Evolutionary conservation across 2,329 filamentous ascomycete species (phyloP), one percentile per base, ranked within the genome.

Genomic region (Talaromyces sp.): DNA sequence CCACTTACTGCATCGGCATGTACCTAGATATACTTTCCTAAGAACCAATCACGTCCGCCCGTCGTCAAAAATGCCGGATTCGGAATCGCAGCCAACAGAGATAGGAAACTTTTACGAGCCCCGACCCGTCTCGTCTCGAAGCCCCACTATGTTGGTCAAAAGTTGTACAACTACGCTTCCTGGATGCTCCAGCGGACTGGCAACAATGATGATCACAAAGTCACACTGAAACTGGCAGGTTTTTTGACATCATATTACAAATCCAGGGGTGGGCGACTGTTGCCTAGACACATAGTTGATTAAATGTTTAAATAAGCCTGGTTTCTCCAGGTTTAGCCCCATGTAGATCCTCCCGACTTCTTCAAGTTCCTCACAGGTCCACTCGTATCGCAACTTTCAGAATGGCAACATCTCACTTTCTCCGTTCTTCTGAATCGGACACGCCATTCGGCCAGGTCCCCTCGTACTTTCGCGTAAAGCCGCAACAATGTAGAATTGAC

Each of bases 401-500:
- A 47, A 45, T 57, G 49, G 9, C 27, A 6, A 14, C 24, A n/a
- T 43, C 61, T 22, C 39, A 22, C 14, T 57, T 56, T 22, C 50
- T 63, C 11, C 49, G 19, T n/a, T 2, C 37, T 6, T 6, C 13
- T 9, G 39, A 37, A 45, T 45, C 39, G 24, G 14, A 57, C 1
- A 35, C 27, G 14, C 62, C 62, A 27, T 64, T 60, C 14, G 45
- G 31, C 8, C 52, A 41, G 16, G 54, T 43, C 9, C 62, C 62
- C 35, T 14, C 11, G 2, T 6, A 33, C 13, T 16, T 41, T 14
- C n/a, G 19, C 4, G 31, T 45, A 6, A 19, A 50, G 1, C 43
- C 47, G 24, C 33, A 35, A n/a, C 8, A 41, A 50, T 64, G 52
- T 31, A 43, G 41, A 33, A 33, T 59, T 2, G 22, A 41, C 35